Base-by-base conservation (phyloP, 2,329 filamentous ascomycete species). In the Rutstroemia sp. region DNA sequence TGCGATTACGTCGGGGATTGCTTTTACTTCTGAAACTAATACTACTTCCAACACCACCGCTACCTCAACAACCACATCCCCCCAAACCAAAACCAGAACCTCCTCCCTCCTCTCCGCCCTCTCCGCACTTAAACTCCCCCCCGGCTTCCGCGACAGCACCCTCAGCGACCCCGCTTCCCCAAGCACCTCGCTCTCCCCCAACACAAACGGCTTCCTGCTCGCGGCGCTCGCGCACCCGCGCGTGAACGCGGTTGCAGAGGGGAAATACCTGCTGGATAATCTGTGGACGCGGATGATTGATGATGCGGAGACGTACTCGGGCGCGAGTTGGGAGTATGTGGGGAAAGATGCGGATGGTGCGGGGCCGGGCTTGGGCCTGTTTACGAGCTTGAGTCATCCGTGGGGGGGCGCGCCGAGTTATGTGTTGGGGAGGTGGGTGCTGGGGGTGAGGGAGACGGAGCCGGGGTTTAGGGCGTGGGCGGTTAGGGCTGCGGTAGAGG, bases 391-490 rank as follows among this genome's bases (percentile, higher is more conserved):
- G 1, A 65, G 68, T 1, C 75, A 77, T 58, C 73, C 74, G 0
- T 77, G 74, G 75, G 71, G 74, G 34, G 73, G 70, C 0, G 74
- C 73, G 5, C 71, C 74, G 2, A 76, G 74, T 7, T 77, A 76
- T 47, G 61, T 77, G 2, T 54, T 77, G 30, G 30, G 30, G 30
- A 14, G 30, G 10, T 30, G 27, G 27, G 27, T 30, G 7, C 8
- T 30, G 27, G 27, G 27, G 27, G 9, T 30, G 8, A 2, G 27
- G 27, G 27, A 23, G 23, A 23, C 8, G 1, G 27, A 7, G 27
- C 3, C 1, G 27, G 2, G 27, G 0, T 0, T 3, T 1, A 3
- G 27, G 27, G 27, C 8, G 2, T 30, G 27, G 27, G 27, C 7
- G 27, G 27, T 30, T 30, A 8, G 27, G 8, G 6, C 27, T 2